Conservation (phyloP, 2,329 filamentous ascomycete species). For the Neofusicoccum cordaticola region DNA sequence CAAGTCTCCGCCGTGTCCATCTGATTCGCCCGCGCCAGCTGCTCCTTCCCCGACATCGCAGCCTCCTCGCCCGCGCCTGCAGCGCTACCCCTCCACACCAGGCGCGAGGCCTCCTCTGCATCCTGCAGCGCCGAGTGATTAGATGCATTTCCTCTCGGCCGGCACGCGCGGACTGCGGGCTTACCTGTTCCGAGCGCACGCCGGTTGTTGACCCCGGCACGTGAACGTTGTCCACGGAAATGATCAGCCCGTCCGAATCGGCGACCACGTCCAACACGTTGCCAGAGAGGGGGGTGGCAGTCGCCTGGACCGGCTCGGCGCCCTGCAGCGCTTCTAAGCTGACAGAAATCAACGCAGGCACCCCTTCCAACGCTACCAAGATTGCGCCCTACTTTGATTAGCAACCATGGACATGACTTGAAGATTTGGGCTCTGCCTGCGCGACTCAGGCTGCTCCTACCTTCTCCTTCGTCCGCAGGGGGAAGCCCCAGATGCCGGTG, state of each 20-base stretch:
- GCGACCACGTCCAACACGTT: conserved; percentile 62
- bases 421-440: conserved; percentile 22
- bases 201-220: conserved; percentile 49
- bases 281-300: conserved; percentile 54
- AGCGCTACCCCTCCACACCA: not conserved
- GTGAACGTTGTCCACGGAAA: conserved; percentile 56
- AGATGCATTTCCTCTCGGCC: conserved; percentile 14
- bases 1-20: conserved; percentile 24
- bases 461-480: conserved; percentile 22
- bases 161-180: conserved; percentile 5
- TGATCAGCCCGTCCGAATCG: conserved; percentile 27
- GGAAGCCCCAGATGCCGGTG: conserved; percentile 50
- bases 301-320: conserved; percentile 29
- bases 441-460: conserved; percentile 36
- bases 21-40: conserved; percentile 21
- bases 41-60: conserved; percentile 3
- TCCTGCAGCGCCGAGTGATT: conserved; percentile 3
- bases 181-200: conserved; percentile 32
- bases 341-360: conserved; percentile 65
- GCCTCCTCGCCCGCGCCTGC: not conserved
- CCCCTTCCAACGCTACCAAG: conserved; percentile 43
- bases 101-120: not conserved
- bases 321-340: conserved; percentile 50
- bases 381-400: conserved; percentile 24
- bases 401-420: not conserved